Conservation (phyloP, 768 basidiomycete genomes). For the Mycena vulgaris region DNA sequence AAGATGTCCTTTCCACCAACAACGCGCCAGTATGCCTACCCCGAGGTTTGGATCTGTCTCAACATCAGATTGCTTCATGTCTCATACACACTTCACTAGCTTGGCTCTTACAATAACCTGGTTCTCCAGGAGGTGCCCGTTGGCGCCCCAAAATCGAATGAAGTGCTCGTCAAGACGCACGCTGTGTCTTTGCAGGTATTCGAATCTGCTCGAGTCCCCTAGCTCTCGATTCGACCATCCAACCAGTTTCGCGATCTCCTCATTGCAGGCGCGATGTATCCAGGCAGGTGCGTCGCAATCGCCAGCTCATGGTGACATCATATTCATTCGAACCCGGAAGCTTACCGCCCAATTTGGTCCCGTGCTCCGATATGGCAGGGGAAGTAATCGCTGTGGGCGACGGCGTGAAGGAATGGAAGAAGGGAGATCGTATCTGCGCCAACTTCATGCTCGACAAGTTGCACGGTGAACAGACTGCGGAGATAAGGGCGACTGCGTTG, state of each 20-base stretch:
- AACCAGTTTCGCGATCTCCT: constrained; percentile 66
- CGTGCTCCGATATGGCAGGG: constrained; percentile 63
- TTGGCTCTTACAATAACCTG: constrained; percentile 45
- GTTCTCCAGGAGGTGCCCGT: constrained; percentile 46
- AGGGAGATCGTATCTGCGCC: constrained; percentile 69
- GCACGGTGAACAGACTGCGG: constrained; percentile 55
- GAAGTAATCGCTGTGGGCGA: constrained; percentile 66
- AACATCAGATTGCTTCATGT: background rate
- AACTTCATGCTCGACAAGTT: constrained; percentile 68
- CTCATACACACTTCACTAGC: constrained; percentile 7
- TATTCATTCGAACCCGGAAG: constrained; percentile 11
- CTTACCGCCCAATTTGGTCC: constrained; percentile 48
- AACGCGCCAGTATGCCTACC: constrained; percentile 47
- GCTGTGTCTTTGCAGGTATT: constrained; percentile 66
- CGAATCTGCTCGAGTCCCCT: background rate
- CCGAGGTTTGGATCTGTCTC: constrained; percentile 9
- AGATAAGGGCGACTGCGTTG: constrained; percentile 51
- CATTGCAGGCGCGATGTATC: constrained; percentile 58
- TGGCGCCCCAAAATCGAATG: constrained; percentile 54
- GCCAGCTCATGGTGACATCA: background rate
- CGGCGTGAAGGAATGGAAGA: constrained; percentile 64
- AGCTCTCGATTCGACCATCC: background rate
- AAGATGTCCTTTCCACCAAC: constrained; percentile 55
- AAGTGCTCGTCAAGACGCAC: constrained; percentile 65
- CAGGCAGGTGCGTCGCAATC: constrained; percentile 43